Base-by-base conservation (phyloP, 768 basidiomycete species). In the Tremella mesenterica region DNA sequence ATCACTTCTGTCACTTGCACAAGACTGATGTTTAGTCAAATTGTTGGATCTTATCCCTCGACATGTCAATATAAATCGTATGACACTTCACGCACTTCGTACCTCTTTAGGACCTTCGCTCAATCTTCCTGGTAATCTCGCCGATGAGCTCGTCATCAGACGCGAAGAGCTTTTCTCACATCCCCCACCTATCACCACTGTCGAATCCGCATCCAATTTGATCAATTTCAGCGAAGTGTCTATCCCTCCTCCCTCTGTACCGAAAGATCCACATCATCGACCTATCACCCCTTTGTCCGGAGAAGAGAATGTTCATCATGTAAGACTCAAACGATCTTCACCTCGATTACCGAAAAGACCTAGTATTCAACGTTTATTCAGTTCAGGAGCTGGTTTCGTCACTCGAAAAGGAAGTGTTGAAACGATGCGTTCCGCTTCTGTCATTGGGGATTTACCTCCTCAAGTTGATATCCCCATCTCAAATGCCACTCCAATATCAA, bases 21-120 rank as follows among this genome's bases (percentile, higher is more conserved):
- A 21, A 14, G 10, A n/a, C 30, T 29, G 21, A 33, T 36, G 4
- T 10, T 34, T 41, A 63, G 63, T 69, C 48, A 63, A 63, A 31
- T 77, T 95, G 31, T 85, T 93, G 59, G 81, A 80, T 39, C 81
- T 80, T 38, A 91, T 88, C 13, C 82, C 86, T 0, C 77, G 76
- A 51, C 78, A 81, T 57, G 78, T 79, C 63, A 79, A 79, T 58
- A 80, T 82, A 63, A 96, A 89, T 30, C 88, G 88, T 75, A 96
- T 96, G 91, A 88, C 89, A 2, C 73, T 95, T 59, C 85, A 85
- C 70, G 95, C 95, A 65, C 72, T 96, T 61, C 76, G 92, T 44
- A 76, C 92, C 29, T 85, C 93, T 46, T 83, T 96, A 68, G 90
- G 86, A 57, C 92, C 91, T 6, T 69, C 71, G 3, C 56, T 71